Conservation (phyloP, 768 basidiomycete genomes). For the Leccinellum albellum region DNA sequence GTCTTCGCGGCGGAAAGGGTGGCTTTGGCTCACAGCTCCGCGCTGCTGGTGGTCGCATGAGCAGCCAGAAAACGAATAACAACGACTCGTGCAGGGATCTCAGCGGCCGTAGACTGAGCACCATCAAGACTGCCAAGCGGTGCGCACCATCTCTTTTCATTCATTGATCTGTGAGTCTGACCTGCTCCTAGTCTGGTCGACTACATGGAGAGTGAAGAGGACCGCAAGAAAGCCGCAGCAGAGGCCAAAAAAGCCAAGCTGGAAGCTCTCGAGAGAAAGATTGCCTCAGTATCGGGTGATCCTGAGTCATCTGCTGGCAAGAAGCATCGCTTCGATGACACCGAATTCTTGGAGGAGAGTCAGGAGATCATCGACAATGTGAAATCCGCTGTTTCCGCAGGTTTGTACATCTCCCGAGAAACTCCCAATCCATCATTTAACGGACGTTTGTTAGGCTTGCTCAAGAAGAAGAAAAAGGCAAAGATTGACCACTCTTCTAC, state of each 20-base stretch:
- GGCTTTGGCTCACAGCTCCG: constrained; percentile 96
- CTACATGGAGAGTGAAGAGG: constrained; percentile 81
- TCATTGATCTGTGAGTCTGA: background rate
- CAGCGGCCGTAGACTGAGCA: constrained; percentile 83
- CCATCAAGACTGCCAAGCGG: constrained; percentile 96
- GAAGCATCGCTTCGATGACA: constrained; percentile 91
- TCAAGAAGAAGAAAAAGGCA: constrained; percentile 75
- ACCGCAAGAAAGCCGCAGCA: constrained; percentile 71
- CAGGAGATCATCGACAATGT: constrained; percentile 88
- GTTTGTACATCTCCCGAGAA: constrained; percentile 37
- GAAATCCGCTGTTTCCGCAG: constrained; percentile 83
- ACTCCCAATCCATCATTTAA: constrained; percentile 4
- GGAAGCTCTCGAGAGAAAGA: constrained; percentile 77
- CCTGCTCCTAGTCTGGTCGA: constrained; percentile 59
- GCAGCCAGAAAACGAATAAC: constrained; percentile 90
- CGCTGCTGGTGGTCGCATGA: constrained; percentile 97
- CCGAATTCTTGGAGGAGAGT: constrained; percentile 87
- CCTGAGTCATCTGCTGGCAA: constrained; percentile 56
- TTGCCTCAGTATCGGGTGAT: constrained; percentile 40
- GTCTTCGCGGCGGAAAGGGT: constrained; percentile 88
- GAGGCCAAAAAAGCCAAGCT: constrained; percentile 81
- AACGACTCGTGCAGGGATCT: constrained; percentile 94
- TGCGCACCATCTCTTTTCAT: constrained; percentile 32
- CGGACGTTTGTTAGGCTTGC: constrained; percentile 47
- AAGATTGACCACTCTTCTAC: constrained; percentile 39